Conservation (phyloP, 2,329 filamentous ascomycete species). For the Penicillium janthinellum region DNA sequence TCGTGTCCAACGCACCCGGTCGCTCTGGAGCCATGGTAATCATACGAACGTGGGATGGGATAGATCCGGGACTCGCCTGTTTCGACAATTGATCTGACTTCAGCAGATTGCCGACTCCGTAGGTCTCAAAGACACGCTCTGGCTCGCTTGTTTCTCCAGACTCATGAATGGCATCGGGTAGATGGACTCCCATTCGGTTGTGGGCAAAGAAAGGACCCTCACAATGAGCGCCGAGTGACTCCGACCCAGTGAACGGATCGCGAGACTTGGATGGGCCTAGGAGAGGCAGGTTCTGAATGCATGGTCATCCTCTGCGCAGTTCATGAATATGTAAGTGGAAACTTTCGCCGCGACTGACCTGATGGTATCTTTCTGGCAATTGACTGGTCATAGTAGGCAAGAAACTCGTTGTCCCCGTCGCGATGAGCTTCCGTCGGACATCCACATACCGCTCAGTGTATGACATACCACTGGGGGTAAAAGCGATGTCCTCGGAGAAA, state of each 20-base stretch:
- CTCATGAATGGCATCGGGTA: conserved; percentile 6
- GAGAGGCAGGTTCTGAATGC: conserved; percentile 11
- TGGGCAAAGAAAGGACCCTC: conserved; percentile 21
- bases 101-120: conserved; percentile 6
- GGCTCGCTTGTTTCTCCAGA: conserved; percentile 11
- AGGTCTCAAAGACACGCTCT: conserved; percentile 6
- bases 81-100: not conserved
- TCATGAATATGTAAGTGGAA: not conserved
- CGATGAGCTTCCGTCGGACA: conserved; percentile 13
- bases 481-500: conserved; percentile 38
- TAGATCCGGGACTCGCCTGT: not conserved
- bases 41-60: conserved; percentile 16
- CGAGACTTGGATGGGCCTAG: conserved; percentile 13
- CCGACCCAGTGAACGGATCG: conserved; percentile 10
- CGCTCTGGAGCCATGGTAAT: conserved; percentile 19
- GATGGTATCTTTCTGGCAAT: conserved; percentile 11
- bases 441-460: conserved; percentile 11
- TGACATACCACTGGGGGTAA: conserved; percentile 1
- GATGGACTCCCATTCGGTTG: conserved; percentile 13
- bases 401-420: conserved; percentile 19
- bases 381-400: conserved; percentile 23
- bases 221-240: conserved; percentile 21
- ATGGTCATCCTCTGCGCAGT: not conserved
- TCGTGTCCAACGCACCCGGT: conserved; percentile 15
- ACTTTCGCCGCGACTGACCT: not conserved